Evolutionary conservation across 768 basidiomycete species (phyloP).

Genomic region (Termitomyces sp.): DNA sequence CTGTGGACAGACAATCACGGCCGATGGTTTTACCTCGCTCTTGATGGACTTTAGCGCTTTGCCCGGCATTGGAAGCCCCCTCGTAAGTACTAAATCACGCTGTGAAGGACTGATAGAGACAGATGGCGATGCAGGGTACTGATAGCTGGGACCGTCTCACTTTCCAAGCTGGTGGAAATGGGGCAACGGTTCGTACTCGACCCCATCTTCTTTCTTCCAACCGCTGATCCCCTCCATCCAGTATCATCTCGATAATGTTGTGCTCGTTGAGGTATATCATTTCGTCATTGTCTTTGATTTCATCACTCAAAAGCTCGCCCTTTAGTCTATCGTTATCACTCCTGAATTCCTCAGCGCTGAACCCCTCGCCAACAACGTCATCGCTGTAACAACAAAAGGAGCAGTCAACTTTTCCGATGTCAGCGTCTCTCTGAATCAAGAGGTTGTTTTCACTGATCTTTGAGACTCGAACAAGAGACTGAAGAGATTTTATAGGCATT

Average conservation of each 20-base stretch:
- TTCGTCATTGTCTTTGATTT: neutral
- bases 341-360: slow-evolving; percentile 54
- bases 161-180: slow-evolving; percentile 46
- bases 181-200: slow-evolving; percentile 34
- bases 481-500: slow-evolving; percentile 25
- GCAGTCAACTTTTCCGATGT: slow-evolving; percentile 41
- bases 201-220: neutral
- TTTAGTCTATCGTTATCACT: slow-evolving; percentile 39
- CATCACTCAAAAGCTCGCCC: neutral
- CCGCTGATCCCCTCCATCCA: slow-evolving; percentile 13
- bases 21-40: slow-evolving; percentile 41
- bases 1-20: slow-evolving; percentile 36
- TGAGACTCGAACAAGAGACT: neutral
- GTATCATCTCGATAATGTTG: slow-evolving; percentile 53
- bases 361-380: slow-evolving; percentile 43
- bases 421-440: slow-evolving; percentile 36
- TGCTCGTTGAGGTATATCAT: slow-evolving; percentile 37
- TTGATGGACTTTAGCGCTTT: slow-evolving; percentile 47
- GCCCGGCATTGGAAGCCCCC: slow-evolving; percentile 37
- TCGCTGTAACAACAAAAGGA: slow-evolving; percentile 50
- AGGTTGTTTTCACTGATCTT: slow-evolving; percentile 25
- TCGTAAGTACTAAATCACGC: slow-evolving; percentile 25
- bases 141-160: slow-evolving; percentile 51
- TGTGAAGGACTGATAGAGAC: neutral
- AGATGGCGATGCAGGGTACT: slow-evolving; percentile 25